phyloP scores from a whole-genome alignment of 345 rosid species.

The Limnanthes douglasii region DNA sequence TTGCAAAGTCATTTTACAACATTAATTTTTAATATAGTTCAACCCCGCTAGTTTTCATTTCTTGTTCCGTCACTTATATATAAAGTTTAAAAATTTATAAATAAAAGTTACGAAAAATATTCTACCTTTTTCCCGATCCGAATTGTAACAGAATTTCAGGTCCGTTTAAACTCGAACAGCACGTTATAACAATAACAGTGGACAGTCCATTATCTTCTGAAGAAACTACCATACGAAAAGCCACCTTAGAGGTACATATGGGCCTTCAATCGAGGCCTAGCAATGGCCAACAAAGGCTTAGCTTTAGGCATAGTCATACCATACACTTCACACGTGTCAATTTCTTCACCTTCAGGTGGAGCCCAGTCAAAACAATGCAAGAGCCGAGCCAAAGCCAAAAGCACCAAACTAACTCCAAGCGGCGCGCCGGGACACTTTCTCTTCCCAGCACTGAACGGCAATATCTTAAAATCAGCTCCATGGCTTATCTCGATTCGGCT shows the following conservation, averaged over 20 bases:
- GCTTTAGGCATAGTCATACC: slow-evolving; percentile 99
- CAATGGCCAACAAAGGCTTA: slow-evolving; percentile 38
- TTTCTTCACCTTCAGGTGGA: slow-evolving; percentile 33
- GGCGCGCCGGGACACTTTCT: slow-evolving; percentile 94
- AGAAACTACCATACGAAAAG: no score
- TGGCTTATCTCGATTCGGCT: slow-evolving; percentile 87
- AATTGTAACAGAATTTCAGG: no score
- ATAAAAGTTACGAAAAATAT: no score
- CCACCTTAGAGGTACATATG: slow-evolving; percentile 28
- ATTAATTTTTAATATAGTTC: no score
- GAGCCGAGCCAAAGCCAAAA: slow-evolving; percentile 77
- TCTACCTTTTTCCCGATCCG: no score
- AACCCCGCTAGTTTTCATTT: no score
- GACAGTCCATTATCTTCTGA: no score
- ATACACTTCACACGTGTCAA: slow-evolving; percentile 55
- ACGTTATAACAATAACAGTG: no score
- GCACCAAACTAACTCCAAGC: slow-evolving; percentile 68
- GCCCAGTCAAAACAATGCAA: slow-evolving; percentile 82
- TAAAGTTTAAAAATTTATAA: no score
- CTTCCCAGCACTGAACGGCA: slow-evolving; percentile 85
- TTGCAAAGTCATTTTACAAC: no score
- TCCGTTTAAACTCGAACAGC: no score
- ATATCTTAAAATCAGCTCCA: slow-evolving; percentile 70
- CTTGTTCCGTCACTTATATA: no score
- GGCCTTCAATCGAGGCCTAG: slow-evolving; percentile 43